These are phyloP conservation scores for Spiraea crenata DNA, from an alignment of 331 rosid species.

Conservation along the genomic window DNA sequence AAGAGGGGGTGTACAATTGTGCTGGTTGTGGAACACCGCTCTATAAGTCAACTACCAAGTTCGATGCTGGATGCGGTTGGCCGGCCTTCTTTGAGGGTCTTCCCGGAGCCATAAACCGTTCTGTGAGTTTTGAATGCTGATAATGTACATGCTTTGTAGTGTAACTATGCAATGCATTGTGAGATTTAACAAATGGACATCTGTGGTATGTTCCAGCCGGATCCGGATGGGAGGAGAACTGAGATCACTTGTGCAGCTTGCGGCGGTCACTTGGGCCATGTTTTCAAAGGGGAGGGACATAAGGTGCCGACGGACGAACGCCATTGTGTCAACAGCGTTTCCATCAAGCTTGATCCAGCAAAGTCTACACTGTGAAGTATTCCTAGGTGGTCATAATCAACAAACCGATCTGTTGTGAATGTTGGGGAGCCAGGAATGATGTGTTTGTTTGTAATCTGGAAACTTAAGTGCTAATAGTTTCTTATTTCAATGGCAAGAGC, in stretches of 20 bases:
- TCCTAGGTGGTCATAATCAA: background rate
- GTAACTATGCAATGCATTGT: background rate
- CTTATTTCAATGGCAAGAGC: background rate
- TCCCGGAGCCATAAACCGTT: constrained; percentile 75
- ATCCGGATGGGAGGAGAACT: constrained; percentile 85
- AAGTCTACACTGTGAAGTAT: constrained; percentile 27
- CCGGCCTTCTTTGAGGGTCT: constrained; percentile 92
- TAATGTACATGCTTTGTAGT: background rate
- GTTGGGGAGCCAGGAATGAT: background rate
- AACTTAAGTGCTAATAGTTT: background rate
- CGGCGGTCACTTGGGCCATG: constrained; percentile 46
- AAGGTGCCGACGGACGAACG: too few relatives aligned
- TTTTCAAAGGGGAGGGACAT: constrained; percentile 2
- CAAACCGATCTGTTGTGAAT: background rate
- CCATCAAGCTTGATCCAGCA: background rate
- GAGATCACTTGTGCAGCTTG: constrained; percentile 93
- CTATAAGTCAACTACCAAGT: constrained; percentile 69
- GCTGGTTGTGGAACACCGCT: constrained; percentile 85
- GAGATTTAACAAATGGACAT: background rate
- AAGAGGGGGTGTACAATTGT: constrained; percentile 68
- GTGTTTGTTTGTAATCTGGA: background rate
- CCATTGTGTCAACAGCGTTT: background rate
- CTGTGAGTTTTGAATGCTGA: constrained; percentile 39
- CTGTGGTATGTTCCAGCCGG: constrained; percentile 49
- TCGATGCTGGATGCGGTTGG: constrained; percentile 94